Evolutionary conservation across 192 early-diverging fungal species (phyloP), one percentile per base, ranked within the genome.

Genomic region (Umbelopsis ramanniana): DNA sequence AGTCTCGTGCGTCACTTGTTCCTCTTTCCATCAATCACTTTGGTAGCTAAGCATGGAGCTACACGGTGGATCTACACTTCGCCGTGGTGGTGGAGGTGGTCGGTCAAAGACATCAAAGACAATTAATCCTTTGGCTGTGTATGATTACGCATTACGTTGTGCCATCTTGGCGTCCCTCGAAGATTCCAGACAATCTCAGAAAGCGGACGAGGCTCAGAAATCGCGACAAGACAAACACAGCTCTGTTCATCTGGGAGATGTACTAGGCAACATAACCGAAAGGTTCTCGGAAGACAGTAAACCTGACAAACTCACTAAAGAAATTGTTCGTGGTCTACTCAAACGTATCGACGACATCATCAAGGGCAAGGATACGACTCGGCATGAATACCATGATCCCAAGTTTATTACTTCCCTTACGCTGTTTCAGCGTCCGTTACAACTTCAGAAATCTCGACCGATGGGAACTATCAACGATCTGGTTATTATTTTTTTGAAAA

Each of bases 401-500:
- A 71, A 82, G 11, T 81, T 89, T 22, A 68, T 76, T 10, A 71
- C 71, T 23, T 75, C 79, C 0, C 69, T 85, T 4, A 46, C 40
- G 1, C 52, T 74, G 46, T 68, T 84, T 66, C 79, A 81, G 48
- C 45, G 52, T 14, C 50, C 72, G 38, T 67, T 87, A 54, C 77
- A 83, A 17, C 60, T 74, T n/a, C 79, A 86, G 35, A 78, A 79
- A 22, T 79, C 78, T 70, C 79, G 79, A 54, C 74, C 81, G 1
- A 72, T 77, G 10, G 82, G 78, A 26, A 83, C 80, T 46, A 76
- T 77, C 6, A 84, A 87, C 52, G 83, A 87, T 60, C 29, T 87
- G 22, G 63, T 84, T 15, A 50, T 87, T 3, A 71, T 77, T 19
- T 87, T 84, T 45, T 76, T 82, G 38, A 75, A 76, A 2, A 81